Evolutionary conservation across 192 early-diverging fungal species (phyloP), one percentile per base, ranked within the genome.

Genomic region (Borealophlyctis nickersoniae): DNA sequence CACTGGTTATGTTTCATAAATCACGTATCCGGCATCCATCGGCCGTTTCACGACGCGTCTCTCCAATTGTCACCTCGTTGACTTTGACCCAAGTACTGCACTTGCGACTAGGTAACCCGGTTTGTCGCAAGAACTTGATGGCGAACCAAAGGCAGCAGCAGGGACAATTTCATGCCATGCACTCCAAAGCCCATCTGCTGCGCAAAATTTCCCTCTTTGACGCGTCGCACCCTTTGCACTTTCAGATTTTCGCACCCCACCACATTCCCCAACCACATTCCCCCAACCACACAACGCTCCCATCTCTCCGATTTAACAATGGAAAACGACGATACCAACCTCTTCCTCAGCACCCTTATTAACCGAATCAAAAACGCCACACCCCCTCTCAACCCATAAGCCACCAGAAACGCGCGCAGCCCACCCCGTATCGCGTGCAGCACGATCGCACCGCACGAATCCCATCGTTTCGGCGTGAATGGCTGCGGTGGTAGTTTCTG

Each of bases 331-430:
- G 24, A n/a, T 34, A 45, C 67, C 51, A 71, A 77, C 73, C 69
- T 73, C 57, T 66, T 69, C 14, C 69, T 61, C 45, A 73, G 36
- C 2, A 84, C 76, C 52, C 71, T 61, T 23, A 85, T 27, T 0
- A 85, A 58, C 52, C 75, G 71, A 34, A 88, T 68, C 35, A 79
- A 69, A 36, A 83, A 77, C 27, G 77, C 75, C 34, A 88, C 74
- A 3, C 82, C 81, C 24, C 77, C 82, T 26, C 83, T 63, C 19
- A 88, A 62, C 26, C 68, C 75, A 60, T 79, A 85, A 0, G 79
- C 77, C 26, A 86, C 23, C n/a, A 76, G 24, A 52, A 81, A 88
- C 7, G 82, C 63, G 16, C 82, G 31, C 52, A 75, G 31, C 5
- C 80, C 81, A 55, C 86, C 86, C 49, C 71, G 62, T 9, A 72